Conservation (phyloP, 306 rosid genomes). For the Vicia faba region DNA sequence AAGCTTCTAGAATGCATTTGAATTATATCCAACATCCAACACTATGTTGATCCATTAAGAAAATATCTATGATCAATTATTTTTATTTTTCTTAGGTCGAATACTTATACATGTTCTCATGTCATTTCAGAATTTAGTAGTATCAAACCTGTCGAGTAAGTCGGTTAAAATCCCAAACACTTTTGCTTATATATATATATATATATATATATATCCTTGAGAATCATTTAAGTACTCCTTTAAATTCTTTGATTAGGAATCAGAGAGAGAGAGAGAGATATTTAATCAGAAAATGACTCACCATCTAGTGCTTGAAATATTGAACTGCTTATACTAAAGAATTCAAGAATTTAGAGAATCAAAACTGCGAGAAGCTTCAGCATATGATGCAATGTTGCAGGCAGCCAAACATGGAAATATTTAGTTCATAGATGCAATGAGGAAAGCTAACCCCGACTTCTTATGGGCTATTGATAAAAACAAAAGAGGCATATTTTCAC, state of each 20-base stretch:
- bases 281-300: neutral
- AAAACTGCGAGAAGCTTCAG: neutral
- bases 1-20: too few relatives aligned
- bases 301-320: neutral
- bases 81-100: neutral
- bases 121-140: neutral
- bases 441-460: constrained; percentile 13
- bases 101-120: neutral
- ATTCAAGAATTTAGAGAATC: neutral
- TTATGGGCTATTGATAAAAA: constrained; percentile 10
- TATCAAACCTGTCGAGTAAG: neutral
- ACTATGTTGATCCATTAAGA: too few relatives aligned
- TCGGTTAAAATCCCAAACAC: neutral
- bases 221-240: neutral
- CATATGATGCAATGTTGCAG: constrained; percentile 5
- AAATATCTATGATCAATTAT: too few relatives aligned
- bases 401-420: constrained; percentile 6
- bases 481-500: neutral
- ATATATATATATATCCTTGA: neutral
- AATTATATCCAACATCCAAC: too few relatives aligned
- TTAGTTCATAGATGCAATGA: constrained; percentile 14
- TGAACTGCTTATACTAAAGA: neutral
- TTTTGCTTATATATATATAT: neutral
- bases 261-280: neutral
- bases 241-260: neutral